Conservation (phyloP, 768 basidiomycete species). For the Xerocomellus dryophilus region DNA sequence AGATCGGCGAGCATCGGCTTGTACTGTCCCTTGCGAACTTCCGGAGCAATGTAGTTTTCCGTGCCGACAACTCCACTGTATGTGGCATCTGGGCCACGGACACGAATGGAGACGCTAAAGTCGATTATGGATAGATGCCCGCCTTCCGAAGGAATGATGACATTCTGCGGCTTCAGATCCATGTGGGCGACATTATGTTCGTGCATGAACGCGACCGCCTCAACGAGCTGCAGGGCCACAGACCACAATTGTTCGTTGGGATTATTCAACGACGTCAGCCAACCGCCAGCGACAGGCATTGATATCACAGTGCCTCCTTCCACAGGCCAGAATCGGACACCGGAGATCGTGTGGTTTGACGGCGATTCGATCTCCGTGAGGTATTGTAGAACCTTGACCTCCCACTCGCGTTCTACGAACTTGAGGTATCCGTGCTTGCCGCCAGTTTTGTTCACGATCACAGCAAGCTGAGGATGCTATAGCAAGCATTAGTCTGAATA, state of each 20-base stretch:
- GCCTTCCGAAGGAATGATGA: background rate
- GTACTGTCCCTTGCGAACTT: background rate
- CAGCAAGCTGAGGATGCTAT: conserved; percentile 15
- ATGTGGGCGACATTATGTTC: conserved; percentile 13
- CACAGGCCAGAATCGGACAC: background rate
- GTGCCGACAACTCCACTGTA: background rate
- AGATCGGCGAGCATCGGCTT: background rate
- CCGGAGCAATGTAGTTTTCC: background rate
- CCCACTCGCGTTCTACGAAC: background rate
- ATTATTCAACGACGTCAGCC: background rate
- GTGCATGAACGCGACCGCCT: conserved; percentile 12
- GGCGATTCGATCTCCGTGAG: conserved; percentile 2
- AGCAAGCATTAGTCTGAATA: background rate
- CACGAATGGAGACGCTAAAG: background rate
- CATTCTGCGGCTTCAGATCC: conserved; percentile 12
- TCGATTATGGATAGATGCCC: background rate
- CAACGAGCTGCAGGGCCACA: background rate
- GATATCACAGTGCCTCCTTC: background rate
- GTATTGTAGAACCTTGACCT: conserved; percentile 8
- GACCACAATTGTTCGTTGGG: background rate
- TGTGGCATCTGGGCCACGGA: background rate
- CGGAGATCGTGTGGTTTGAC: conserved; percentile 11
- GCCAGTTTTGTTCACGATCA: background rate
- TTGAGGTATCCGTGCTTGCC: conserved; percentile 7
- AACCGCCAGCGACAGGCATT: background rate